A percentile compares a stretch with the other conserved stretches of the same genome.
Conservation (phyloP, 2,329 filamentous ascomycete species). For the Cercospora citrullina region DNA sequence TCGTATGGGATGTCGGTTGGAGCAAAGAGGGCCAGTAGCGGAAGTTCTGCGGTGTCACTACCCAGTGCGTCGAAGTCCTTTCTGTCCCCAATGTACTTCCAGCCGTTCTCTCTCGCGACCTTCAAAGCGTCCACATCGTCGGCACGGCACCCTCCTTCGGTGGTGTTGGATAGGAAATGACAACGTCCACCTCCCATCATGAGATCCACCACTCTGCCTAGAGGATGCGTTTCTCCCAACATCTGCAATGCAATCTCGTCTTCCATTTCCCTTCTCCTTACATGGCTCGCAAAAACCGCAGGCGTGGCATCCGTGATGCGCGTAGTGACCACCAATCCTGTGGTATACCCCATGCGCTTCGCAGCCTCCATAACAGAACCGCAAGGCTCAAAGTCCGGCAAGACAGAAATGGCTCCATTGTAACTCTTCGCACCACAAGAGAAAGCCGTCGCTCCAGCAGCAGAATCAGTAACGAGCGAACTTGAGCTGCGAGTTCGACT, state of each 20-base stretch:
- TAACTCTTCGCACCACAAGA: slow-evolving; percentile 92
- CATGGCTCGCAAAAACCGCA: slow-evolving; percentile 90
- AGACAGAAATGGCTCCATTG: slow-evolving; percentile 89
- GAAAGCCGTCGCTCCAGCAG: slow-evolving; percentile 96
- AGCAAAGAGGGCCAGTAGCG: slow-evolving; percentile 84
- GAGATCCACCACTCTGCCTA: slow-evolving; percentile 85
- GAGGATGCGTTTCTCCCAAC: slow-evolving; percentile 74
- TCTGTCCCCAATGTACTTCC: slow-evolving; percentile 73
- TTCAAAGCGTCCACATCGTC: slow-evolving; percentile 76
- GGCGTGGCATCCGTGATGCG: slow-evolving; percentile 94
- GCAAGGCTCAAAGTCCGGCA: slow-evolving; percentile 82
- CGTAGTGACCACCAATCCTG: slow-evolving; percentile 91
- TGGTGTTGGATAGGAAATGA: slow-evolving; percentile 84
- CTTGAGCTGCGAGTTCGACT: slow-evolving; percentile 82
- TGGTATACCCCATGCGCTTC: slow-evolving; percentile 86
- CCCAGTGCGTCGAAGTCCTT: slow-evolving; percentile 70
- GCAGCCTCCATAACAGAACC: slow-evolving; percentile 93
- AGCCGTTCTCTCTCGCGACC: slow-evolving; percentile 75
- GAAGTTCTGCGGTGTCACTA: slow-evolving; percentile 67
- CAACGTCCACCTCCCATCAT: slow-evolving; percentile 92
- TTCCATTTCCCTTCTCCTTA: slow-evolving; percentile 74
- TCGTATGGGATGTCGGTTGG: slow-evolving; percentile 84
- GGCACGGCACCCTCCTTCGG: slow-evolving; percentile 74
- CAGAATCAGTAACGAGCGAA: slow-evolving; percentile 89
- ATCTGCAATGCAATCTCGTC: slow-evolving; percentile 92